Evolutionary conservation across 2,329 filamentous ascomycete genomes (phyloP), one percentile per base, ranked within the genome.

Genomic region (Aureobasidium vineae): DNA sequence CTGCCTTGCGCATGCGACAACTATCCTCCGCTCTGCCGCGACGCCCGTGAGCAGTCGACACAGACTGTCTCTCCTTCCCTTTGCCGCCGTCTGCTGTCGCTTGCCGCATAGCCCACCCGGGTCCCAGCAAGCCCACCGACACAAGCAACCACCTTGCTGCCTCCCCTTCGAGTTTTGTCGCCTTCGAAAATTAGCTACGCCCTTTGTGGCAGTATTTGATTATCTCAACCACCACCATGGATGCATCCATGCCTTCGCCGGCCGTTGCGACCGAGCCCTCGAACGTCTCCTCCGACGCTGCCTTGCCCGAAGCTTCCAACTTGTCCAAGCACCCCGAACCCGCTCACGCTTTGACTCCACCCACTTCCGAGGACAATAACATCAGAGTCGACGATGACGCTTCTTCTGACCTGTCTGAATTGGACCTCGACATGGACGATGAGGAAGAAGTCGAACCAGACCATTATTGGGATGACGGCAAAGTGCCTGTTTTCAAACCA

Each of bases 401-500:
- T 33, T 76, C 80, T 69, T 81, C 79, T 19, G 80, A 82, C 69
- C 72, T 82, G 47, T 81, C 80, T 64, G 81, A 83, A 52, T 68
- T 82, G 53, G 80, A 82, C 60, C 81, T 83, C 65, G 84, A 86
- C 60, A 88, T 91, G 71, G 61, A 64, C 54, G 89, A 92, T 71
- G 88, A 90, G 72, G 90, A 90, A 71, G 90, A 95, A 64, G 85
- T 96, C 65, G 82, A 88, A 54, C 94, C 94, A 0, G 91, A 93
- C 75, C 89, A 97, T 77, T 97, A 91, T 82, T 96, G 92, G 74
- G 93, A 86, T 64, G 85, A 83, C 66, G 86, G 92, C 69, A 90
- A 88, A 69, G 90, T 99, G 41, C 94, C 95, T 10, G 90, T 99
- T 68, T 99, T 99, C 80, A 94, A 89, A 78, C 95, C 95, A 70